Conservation (phyloP, 257 asterid species). For the Plantago elongata region DNA sequence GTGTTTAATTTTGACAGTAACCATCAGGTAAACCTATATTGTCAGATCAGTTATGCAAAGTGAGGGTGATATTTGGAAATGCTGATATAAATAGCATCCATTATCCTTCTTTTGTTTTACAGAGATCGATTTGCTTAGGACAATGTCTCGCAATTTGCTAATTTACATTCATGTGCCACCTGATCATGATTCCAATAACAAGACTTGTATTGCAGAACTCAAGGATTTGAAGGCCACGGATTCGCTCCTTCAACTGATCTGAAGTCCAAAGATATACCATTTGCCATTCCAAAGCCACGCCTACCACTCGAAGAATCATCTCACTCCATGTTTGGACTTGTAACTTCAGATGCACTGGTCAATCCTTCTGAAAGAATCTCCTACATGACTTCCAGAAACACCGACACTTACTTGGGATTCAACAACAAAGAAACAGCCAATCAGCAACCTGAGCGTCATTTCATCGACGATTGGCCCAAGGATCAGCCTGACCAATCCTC, state of each 20-base stretch:
- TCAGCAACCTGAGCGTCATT: slow-evolving; percentile 49
- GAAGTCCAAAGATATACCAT: slow-evolving; percentile 36
- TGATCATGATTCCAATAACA: slow-evolving; percentile 9
- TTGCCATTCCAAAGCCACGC: slow-evolving; percentile 47
- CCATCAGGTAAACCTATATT: too few species aligned
- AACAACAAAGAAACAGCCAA: slow-evolving; percentile 33
- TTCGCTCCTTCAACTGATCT: slow-evolving; percentile 29
- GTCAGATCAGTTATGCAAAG: too few species aligned
- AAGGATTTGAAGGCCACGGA: slow-evolving; percentile 46
- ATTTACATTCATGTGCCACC: neutral
- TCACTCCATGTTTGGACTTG: slow-evolving; percentile 49
- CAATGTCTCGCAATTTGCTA: too few species aligned
- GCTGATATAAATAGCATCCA: too few species aligned
- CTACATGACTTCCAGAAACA: slow-evolving; percentile 31
- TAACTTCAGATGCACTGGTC: slow-evolving; percentile 55
- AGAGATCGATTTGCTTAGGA: too few species aligned
- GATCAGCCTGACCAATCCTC: slow-evolving; percentile 40
- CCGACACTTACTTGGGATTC: slow-evolving; percentile 41
- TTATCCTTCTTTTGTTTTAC: too few species aligned
- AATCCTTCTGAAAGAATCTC: slow-evolving; percentile 58
- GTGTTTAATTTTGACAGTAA: too few species aligned
- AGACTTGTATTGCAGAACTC: slow-evolving; percentile 35
- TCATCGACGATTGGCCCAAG: slow-evolving; percentile 61
- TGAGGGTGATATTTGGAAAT: too few species aligned
- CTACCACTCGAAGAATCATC: slow-evolving; percentile 33